A percentile compares a stretch with the other conserved stretches of the same genome.
These are phyloP conservation scores for Stromatinia cepivora DNA, from an alignment of 2,329 filamentous ascomycete species.

Conservation along the genomic window DNA sequence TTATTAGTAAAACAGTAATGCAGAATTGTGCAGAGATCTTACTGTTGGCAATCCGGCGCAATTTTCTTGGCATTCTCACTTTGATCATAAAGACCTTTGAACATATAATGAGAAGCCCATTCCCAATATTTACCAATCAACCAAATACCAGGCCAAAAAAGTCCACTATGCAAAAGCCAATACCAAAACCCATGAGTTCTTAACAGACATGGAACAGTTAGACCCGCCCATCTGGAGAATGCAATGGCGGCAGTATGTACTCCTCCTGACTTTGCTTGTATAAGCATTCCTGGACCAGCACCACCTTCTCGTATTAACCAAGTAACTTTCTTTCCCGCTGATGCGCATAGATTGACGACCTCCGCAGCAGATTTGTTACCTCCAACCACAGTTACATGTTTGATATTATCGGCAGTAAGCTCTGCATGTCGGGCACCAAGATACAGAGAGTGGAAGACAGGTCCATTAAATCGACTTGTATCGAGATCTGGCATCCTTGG, in stretches of 20 bases:
- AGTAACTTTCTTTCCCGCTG: slow-evolving; percentile 28
- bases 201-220: slow-evolving; percentile 18
- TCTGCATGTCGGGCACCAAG: slow-evolving; percentile 17
- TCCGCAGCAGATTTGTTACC: slow-evolving; percentile 30
- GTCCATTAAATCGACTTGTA: slow-evolving; percentile 19
- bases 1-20: neutral
- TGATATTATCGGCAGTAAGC: slow-evolving; percentile 22
- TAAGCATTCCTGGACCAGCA: slow-evolving; percentile 24
- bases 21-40: neutral
- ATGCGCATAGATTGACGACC: slow-evolving; percentile 22
- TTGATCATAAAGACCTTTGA: slow-evolving; percentile 18
- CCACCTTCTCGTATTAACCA: slow-evolving; percentile 30
- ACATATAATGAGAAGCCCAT: slow-evolving; percentile 19
- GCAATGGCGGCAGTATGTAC: slow-evolving; percentile 23
- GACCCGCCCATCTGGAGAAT: slow-evolving; percentile 16
- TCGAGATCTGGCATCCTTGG: slow-evolving; percentile 27
- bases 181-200: slow-evolving; percentile 26
- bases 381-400: slow-evolving; percentile 28
- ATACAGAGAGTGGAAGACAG: slow-evolving; percentile 26
- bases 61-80: slow-evolving; percentile 22
- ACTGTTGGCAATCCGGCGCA: slow-evolving; percentile 21
- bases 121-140: slow-evolving; percentile 22
- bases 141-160: slow-evolving; percentile 22
- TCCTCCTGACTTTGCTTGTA: slow-evolving; percentile 20
- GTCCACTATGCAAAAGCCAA: slow-evolving; percentile 26